A percentile compares a stretch with the other conserved stretches of the same genome.
Conservation (phyloP, 2,329 filamentous ascomycete species). For the Triangularia verruculosa region DNA sequence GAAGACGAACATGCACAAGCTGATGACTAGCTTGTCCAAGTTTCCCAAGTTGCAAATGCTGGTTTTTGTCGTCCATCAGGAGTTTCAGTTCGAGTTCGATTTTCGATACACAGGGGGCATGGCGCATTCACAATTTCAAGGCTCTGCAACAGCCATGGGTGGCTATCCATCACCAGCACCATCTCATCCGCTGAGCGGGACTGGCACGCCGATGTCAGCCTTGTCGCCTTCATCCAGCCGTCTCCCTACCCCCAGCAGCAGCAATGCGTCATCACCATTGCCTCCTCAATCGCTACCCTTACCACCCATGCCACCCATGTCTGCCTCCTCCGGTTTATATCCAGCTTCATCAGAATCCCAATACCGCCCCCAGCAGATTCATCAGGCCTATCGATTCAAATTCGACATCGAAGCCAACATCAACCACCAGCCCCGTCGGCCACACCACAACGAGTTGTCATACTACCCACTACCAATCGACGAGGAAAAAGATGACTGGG, state of each 20-base stretch:
- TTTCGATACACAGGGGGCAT: conserved; percentile 29
- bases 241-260: neutral
- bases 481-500: conserved; percentile 31
- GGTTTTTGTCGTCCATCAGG: conserved; percentile 47
- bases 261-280: conserved; percentile 4
- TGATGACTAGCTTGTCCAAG: conserved; percentile 41
- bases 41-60: conserved; percentile 41
- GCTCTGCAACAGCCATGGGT: too few relatives aligned
- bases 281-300: neutral
- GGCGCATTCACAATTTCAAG: conserved; percentile 25
- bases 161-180: neutral
- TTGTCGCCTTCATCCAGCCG: neutral
- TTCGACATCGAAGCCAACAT: conserved; percentile 47
- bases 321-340: conserved; percentile 2
- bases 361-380: conserved; percentile 29
- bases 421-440: conserved; percentile 42
- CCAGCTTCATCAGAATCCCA: conserved; percentile 5
- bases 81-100: conserved; percentile 45
- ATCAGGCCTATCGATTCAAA: conserved; percentile 46
- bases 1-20: conserved; percentile 42
- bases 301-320: conserved; percentile 1
- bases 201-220: neutral
- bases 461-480: conserved; percentile 37
- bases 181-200: too few relatives aligned
- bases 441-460: conserved; percentile 41